A percentile compares a stretch with the other conserved stretches of the same genome.
Evolutionary conservation across 1,284 basidiomycete genomes (phyloP).

Genomic region (Ustilago xerochloae): DNA sequence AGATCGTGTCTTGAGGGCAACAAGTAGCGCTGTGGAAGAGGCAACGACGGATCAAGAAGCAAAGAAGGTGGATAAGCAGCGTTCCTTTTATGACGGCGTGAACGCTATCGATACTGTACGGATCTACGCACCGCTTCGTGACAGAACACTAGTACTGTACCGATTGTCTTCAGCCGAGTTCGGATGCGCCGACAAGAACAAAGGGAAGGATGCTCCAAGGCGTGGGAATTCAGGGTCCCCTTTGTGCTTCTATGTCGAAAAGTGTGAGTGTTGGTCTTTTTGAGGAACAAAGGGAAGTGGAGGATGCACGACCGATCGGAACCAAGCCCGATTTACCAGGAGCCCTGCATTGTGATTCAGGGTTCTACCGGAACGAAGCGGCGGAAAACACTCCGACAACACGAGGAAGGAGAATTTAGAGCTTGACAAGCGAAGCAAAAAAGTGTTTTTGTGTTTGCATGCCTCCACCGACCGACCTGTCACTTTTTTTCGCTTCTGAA

Average conservation of each 20-base stretch:
- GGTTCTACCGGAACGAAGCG: background rate
- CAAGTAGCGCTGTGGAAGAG: background rate
- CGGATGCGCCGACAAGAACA: constrained; percentile 1
- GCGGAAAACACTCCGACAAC: background rate
- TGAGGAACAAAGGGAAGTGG: constrained; percentile 4
- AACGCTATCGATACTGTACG: no score
- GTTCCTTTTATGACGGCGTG: background rate
- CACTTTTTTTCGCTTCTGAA: background rate
- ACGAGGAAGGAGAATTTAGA: constrained; percentile 4
- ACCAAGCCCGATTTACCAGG: background rate
- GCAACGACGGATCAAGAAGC: background rate
- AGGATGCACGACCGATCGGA: background rate
- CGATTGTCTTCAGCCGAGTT: no score
- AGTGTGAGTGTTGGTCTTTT: no score
- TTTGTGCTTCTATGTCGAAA: background rate
- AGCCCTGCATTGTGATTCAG: background rate
- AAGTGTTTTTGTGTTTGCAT: background rate
- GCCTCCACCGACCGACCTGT: constrained; percentile 18
- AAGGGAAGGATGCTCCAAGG: background rate
- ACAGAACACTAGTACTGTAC: no score
- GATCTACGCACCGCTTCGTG: no score
- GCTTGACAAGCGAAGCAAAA: constrained; percentile 1
- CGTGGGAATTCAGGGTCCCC: constrained; percentile 5
- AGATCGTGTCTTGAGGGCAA: no score
- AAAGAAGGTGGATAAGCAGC: background rate